Percentiles rank a stretch among this genome's conserved stretches.
phyloP scores from a whole-genome alignment of 495 filamentous ascomycete species.

The Viridothelium virens region DNA sequence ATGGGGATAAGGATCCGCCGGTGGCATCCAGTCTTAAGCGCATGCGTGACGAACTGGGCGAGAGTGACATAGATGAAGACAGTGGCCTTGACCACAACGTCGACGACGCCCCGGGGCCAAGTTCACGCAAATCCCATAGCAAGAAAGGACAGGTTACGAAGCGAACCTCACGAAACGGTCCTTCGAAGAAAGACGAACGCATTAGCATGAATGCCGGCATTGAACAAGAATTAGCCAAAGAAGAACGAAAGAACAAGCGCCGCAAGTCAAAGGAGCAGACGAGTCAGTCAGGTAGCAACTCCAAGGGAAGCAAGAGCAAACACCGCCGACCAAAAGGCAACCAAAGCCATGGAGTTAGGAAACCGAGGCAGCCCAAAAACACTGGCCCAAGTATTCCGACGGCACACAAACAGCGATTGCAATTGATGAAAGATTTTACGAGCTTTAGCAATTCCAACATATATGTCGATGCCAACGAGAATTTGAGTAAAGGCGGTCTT shows the following conservation, averaged over 20 bases:
- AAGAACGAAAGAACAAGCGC: slow-evolving; percentile 3
- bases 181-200: background rate
- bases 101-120: background rate
- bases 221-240: background rate
- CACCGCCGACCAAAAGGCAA: background rate
- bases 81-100: background rate
- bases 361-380: slow-evolving; percentile 5
- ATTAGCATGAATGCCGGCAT: slow-evolving; percentile 4
- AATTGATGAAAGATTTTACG: slow-evolving; percentile 8
- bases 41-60: background rate
- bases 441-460: slow-evolving; percentile 22
- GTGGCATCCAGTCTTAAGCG: background rate
- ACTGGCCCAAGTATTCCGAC: background rate
- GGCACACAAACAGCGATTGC: background rate
- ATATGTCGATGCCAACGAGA: slow-evolving; percentile 23
- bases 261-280: background rate
- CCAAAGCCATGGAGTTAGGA: background rate
- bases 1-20: background rate
- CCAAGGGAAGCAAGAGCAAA: background rate
- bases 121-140: background rate
- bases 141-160: background rate
- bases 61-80: background rate
- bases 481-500: slow-evolving; percentile 21
- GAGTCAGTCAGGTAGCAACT: background rate
- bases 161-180: background rate